These are phyloP conservation scores for Alternaria viburni DNA, from an alignment of 2,329 filamentous ascomycete genomes.

Conservation along the genomic window DNA sequence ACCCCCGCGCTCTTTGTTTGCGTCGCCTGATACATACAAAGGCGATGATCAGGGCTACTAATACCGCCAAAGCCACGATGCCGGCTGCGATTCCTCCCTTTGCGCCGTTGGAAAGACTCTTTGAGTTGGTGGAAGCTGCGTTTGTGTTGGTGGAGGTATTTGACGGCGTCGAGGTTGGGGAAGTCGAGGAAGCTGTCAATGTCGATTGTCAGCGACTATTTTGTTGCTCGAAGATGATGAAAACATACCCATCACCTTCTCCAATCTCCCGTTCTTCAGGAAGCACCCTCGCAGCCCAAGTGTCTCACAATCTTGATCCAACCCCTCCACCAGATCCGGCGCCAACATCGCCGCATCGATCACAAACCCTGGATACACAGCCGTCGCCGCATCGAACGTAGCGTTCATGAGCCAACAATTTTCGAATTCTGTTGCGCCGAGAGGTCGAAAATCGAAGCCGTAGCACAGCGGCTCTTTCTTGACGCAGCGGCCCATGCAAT, in stretches of 20 bases:
- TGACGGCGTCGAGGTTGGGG: background rate
- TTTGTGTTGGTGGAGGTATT: background rate
- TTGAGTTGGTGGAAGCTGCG: background rate
- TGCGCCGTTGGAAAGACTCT: background rate
- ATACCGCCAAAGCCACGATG: background rate
- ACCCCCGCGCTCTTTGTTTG: background rate
- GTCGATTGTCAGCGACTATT: background rate
- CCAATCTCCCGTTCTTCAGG: background rate
- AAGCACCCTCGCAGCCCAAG: background rate
- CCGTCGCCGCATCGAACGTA: background rate
- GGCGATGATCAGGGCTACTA: background rate
- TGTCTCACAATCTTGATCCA: background rate
- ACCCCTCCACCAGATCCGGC: background rate
- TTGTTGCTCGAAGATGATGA: background rate
- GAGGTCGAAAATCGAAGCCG: constrained; percentile 12
- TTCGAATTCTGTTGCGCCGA: background rate
- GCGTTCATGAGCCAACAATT: constrained; percentile 17
- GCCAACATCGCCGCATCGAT: constrained; percentile 10
- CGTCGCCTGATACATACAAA: background rate
- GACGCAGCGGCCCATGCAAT: constrained; percentile 15
- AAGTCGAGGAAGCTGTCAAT: background rate
- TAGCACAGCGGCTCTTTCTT: constrained; percentile 12
- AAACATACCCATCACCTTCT: background rate
- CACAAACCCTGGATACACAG: background rate
- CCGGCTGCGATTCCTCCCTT: background rate